These are phyloP conservation scores for Cronartium quercuum DNA, from an alignment of 1,284 basidiomycete genomes.

Conservation along the genomic window DNA sequence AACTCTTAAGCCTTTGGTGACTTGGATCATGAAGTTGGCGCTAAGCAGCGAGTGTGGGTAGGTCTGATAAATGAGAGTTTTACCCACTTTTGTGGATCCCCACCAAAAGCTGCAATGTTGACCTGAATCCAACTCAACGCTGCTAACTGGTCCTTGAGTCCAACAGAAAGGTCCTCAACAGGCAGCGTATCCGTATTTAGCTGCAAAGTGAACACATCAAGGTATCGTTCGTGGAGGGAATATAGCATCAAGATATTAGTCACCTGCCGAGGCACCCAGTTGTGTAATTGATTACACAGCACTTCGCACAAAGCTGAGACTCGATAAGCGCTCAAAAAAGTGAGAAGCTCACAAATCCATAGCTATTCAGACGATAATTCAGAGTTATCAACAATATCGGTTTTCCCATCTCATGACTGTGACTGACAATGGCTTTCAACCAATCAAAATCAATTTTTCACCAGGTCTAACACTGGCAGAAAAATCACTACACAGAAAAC, in stretches of 20 bases:
- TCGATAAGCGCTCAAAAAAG: neutral
- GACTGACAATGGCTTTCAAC: conserved; percentile 52
- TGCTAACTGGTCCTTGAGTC: conserved; percentile 59
- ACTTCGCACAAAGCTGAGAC: conserved; percentile 52
- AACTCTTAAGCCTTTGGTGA: neutral
- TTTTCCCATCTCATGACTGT: conserved; percentile 52
- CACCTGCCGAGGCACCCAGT: neutral
- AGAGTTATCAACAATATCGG: conserved; percentile 53
- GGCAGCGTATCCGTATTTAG: conserved; percentile 31
- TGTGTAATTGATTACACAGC: conserved; percentile 46
- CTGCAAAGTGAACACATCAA: conserved; percentile 52
- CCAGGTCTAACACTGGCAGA: neutral
- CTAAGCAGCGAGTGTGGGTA: too few relatives aligned
- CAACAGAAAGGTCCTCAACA: conserved; percentile 48
- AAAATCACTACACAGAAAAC: conserved; percentile 39
- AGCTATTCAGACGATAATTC: conserved; percentile 53
- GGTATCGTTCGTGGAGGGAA: too few relatives aligned
- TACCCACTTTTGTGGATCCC: conserved; percentile 55
- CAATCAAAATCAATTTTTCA: conserved; percentile 52
- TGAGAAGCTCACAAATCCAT: conserved; percentile 49
- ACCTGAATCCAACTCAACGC: conserved; percentile 58
- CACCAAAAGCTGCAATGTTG: conserved; percentile 61
- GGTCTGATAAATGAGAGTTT: too few relatives aligned
- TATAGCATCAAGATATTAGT: conserved; percentile 45
- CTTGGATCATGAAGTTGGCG: neutral